Percentiles rank a stretch among this genome's conserved stretches.
Evolutionary conservation across 148 eudicot genomes (phyloP).

Genomic region (Arbutus unedo): DNA sequence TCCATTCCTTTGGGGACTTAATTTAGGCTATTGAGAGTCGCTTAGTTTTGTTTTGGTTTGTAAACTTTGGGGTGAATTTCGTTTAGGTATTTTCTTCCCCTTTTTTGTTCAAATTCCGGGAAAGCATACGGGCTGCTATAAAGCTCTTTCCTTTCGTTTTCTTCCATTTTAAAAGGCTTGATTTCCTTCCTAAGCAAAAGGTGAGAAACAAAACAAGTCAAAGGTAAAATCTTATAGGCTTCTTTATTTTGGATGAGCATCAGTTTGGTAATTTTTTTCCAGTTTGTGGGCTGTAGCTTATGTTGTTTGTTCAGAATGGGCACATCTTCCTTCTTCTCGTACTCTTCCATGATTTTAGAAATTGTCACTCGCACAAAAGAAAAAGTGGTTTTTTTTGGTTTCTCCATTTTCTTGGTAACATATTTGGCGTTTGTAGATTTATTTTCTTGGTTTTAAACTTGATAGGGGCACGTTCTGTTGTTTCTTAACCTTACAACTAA

Average conservation of each 20-base stretch:
- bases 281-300: neutral
- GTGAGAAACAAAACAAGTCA: neutral
- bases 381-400: neutral
- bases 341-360: neutral
- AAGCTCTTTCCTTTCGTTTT: neutral
- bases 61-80: too few relatives aligned
- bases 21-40: neutral
- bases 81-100: neutral
- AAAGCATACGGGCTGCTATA: neutral
- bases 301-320: neutral
- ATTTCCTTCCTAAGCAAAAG: neutral
- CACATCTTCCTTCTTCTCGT: neutral
- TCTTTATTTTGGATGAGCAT: neutral
- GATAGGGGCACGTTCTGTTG: too few relatives aligned
- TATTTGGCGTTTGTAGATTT: neutral
- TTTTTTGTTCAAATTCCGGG: neutral
- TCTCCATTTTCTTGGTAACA: neutral
- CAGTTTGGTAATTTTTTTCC: neutral
- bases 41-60: neutral
- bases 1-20: neutral
- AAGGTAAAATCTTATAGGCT: neutral
- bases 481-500: too few relatives aligned
- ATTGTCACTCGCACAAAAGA: neutral
- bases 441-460: too few relatives aligned
- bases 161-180: neutral